phyloP scores from a whole-genome alignment of 2,329 filamentous ascomycete species.

The Penicillium freii region DNA sequence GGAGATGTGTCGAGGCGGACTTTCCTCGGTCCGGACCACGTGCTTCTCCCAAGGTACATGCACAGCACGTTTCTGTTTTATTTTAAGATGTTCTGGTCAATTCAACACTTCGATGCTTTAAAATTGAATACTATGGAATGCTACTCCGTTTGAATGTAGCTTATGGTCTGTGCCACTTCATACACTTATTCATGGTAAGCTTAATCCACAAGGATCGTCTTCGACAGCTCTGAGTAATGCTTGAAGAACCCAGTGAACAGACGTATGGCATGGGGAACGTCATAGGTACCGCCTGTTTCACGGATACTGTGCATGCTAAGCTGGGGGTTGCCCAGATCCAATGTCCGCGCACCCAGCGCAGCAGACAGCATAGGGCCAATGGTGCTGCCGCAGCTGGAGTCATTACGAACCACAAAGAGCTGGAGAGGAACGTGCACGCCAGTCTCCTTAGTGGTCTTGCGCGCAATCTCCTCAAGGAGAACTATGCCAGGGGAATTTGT shows the following conservation, averaged over 20 bases:
- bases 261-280: conserved; percentile 81
- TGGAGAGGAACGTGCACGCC: conserved; percentile 78
- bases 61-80: neutral
- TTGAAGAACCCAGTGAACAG: conserved; percentile 86
- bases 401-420: conserved; percentile 93
- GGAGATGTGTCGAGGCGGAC: conserved; percentile 9
- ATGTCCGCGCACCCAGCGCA: conserved; percentile 77
- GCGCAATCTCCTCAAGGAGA: conserved; percentile 81
- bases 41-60: conserved; percentile 8
- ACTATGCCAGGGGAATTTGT: conserved; percentile 96
- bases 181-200: neutral
- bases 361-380: conserved; percentile 97
- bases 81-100: neutral
- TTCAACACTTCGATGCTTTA: too few relatives aligned
- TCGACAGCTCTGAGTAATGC: conserved; percentile 77
- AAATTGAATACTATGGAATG: neutral
- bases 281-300: conserved; percentile 83
- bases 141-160: neutral
- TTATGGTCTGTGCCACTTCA: neutral
- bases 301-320: conserved; percentile 96
- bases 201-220: conserved; percentile 79
- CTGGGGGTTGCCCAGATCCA: conserved; percentile 92
- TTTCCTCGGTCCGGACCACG: conserved; percentile 23
- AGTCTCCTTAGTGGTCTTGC: conserved; percentile 54
- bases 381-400: conserved; percentile 90